phyloP scores from a whole-genome alignment of 1,139 yeast species.

The Geotrichum cucujoidarum region DNA sequence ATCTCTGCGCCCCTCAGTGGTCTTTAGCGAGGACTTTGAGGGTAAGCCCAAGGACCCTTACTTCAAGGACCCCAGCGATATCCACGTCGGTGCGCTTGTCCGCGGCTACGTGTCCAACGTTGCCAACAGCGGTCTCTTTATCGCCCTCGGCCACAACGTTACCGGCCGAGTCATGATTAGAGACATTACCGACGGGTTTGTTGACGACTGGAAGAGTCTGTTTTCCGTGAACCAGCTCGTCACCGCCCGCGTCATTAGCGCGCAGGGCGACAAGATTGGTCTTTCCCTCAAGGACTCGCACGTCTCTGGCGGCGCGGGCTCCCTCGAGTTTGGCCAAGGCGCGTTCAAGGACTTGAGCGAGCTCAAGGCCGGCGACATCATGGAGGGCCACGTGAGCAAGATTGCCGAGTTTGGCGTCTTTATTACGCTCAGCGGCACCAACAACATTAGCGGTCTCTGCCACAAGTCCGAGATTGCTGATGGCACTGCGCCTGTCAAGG shows the following conservation, averaged over 20 bases:
- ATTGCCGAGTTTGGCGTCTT: constrained; percentile 91
- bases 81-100: constrained; percentile 65
- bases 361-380: constrained; percentile 61
- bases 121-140: constrained; percentile 72
- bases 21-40: constrained; percentile 26
- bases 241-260: constrained; percentile 63
- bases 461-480: constrained; percentile 86
- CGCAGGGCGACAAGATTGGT: constrained; percentile 54
- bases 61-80: constrained; percentile 49
- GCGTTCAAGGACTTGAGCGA: constrained; percentile 54
- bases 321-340: constrained; percentile 26
- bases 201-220: constrained; percentile 83
- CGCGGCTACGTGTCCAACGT: constrained; percentile 76
- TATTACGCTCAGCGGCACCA: constrained; percentile 70
- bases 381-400: constrained; percentile 67
- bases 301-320: constrained; percentile 60
- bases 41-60: constrained; percentile 50
- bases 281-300: constrained; percentile 80
- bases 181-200: constrained; percentile 73
- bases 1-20: constrained; percentile 49
- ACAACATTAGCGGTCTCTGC: constrained; percentile 77
- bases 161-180: constrained; percentile 78
- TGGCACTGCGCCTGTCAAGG: constrained; percentile 43
- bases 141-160: constrained; percentile 65
- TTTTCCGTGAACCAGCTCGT: constrained; percentile 69